These are phyloP conservation scores for Corchorus capsularis DNA, from an alignment of 345 rosid species.

Conservation along the genomic window DNA sequence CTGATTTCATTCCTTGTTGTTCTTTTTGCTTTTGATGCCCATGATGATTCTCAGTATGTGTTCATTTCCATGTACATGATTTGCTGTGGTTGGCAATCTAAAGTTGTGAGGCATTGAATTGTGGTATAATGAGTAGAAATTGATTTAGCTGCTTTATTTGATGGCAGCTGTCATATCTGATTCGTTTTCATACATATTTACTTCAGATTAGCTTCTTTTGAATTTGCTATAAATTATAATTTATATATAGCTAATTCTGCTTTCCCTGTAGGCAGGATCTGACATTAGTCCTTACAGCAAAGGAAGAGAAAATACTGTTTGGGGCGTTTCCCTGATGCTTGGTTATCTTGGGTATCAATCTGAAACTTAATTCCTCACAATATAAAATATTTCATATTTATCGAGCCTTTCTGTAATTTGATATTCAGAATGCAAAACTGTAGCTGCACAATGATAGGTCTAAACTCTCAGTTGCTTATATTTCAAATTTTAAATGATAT, in stretches of 20 bases:
- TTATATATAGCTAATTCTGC: constrained; percentile 16
- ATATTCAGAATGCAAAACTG: neutral
- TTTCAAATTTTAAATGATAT: neutral
- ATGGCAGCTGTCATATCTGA: constrained; percentile 12
- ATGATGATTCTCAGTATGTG: neutral
- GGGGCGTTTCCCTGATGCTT: constrained; percentile 90
- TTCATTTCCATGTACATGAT: constrained; percentile 10
- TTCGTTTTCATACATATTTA: neutral
- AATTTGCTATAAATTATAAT: neutral
- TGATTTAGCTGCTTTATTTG: neutral
- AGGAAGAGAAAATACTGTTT: constrained; percentile 90
- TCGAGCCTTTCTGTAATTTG: neutral
- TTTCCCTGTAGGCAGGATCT: constrained; percentile 63
- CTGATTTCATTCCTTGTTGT: constrained; percentile 16
- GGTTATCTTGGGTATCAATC: constrained; percentile 88
- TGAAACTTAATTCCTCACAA: constrained; percentile 18
- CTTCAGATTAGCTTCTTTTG: neutral
- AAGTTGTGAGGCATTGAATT: neutral
- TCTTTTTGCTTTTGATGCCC: constrained; percentile 7
- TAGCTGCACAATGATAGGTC: neutral
- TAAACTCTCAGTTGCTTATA: neutral
- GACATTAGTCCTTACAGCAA: constrained; percentile 78
- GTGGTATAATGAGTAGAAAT: neutral
- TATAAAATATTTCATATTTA: constrained; percentile 7
- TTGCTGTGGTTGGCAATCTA: constrained; percentile 6